phyloP scores from a whole-genome alignment of 2,329 filamentous ascomycete genomes.

The Fusarium dimerum region DNA sequence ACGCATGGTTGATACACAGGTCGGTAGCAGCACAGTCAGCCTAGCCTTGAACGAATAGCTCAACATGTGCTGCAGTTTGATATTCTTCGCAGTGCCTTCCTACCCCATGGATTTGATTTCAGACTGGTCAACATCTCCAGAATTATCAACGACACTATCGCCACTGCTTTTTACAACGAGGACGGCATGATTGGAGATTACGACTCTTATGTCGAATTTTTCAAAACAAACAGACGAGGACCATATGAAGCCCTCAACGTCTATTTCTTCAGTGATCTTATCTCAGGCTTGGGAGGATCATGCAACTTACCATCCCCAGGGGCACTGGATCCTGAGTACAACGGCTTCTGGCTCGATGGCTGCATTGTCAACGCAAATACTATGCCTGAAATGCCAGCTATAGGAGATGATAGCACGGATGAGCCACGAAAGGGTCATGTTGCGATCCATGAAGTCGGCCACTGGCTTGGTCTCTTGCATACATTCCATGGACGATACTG shows the following conservation, averaged over 20 bases:
- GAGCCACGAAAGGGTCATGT: constrained; percentile 7
- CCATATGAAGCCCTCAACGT: constrained; percentile 6
- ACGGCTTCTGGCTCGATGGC: constrained; percentile 6
- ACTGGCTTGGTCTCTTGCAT: constrained; percentile 5
- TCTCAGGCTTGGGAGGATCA: constrained; percentile 3
- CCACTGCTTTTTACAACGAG: constrained; percentile 1
- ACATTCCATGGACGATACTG: constrained; percentile 7
- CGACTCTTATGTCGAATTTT: constrained; percentile 7
- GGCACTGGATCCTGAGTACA: constrained; percentile 3
- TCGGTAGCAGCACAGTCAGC: not conserved
- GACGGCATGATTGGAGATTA: constrained; percentile 3
- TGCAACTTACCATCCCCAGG: constrained; percentile 6
- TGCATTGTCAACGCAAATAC: constrained; percentile 10
- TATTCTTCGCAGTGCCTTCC: not conserved
- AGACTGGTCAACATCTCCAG: constrained; percentile 1
- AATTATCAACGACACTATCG: constrained; percentile 1
- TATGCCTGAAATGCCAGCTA: constrained; percentile 8
- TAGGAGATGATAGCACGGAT: constrained; percentile 2
- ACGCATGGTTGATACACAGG: not conserved
- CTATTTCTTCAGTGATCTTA: constrained; percentile 8
- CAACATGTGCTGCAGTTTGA: not conserved
- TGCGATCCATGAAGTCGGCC: constrained; percentile 6
- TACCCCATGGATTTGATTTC: constrained; percentile 1
- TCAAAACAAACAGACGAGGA: constrained; percentile 5
- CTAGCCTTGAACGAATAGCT: not conserved